Base-by-base conservation (phyloP, 352 stramenopile genomes). In the Aphanomyces cochlioides region DNA sequence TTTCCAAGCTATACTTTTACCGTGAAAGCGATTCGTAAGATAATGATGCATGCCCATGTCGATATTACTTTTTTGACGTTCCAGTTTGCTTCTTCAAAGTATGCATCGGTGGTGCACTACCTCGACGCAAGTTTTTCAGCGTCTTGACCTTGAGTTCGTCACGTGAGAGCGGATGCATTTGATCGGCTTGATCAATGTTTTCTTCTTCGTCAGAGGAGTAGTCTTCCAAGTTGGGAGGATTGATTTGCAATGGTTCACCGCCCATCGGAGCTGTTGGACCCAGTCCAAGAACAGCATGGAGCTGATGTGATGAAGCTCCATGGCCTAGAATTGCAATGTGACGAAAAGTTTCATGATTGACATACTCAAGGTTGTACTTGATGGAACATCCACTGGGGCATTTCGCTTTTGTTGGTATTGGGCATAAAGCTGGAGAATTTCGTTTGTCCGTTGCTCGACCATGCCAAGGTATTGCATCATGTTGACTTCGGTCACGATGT, bases 381-480 rank as follows among this genome's bases (percentile, higher is more conserved):
- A 12, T 3, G 59, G 59, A 2, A 71, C 40, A 34, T 65, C 50
- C 47, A 71, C 37, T 21, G 13, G n/a, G 10, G 56, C 53, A 17
- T 54, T 36, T n/a, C 50, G 64, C 6, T 17, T 15, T 50, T 65
- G 50, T 56, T 61, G 56, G 12, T 83, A 74, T 10, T 76, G 77
- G 17, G 83, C 79, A 75, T 96, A 97, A 54, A 93, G 82, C 41
- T 96, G 88, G 57, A 98, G 73, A 40, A 98, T 89, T 57, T 96
- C 88, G 74, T 97, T 98, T 5, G 92, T 95, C 69, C 90, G 90
- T 68, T 98, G 87, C 77, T 98, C 95, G 47, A 98, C 95, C 59
- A 97, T 89, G 12, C 92, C 95, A 5, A 98, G 79, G 72, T 97
- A 98, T 53, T 95, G 88, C 78, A 98, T 94, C 78, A 98, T 86